Percentiles rank a stretch among this genome's conserved stretches.
Conservation (phyloP, 805 yeast species). For the Kuraishia molischiana region DNA sequence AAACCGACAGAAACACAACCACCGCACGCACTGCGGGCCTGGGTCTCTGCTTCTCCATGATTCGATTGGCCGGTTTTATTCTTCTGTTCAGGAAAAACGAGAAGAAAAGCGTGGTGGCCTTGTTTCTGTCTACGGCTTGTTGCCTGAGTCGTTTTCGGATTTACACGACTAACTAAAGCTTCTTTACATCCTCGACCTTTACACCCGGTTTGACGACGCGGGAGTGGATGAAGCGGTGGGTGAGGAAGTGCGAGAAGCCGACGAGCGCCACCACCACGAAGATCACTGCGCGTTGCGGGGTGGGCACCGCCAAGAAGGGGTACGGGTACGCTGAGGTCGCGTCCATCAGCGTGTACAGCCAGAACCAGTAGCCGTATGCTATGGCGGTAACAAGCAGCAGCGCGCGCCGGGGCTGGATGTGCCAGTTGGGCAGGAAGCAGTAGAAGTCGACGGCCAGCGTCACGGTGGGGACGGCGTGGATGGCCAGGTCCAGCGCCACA, state of each 20-base stretch:
- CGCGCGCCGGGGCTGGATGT: slow-evolving; percentile 23
- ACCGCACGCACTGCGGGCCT: too few relatives aligned
- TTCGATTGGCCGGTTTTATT: too few relatives aligned
- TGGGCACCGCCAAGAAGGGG: slow-evolving; percentile 51
- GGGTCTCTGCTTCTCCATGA: too few relatives aligned
- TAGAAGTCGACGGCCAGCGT: slow-evolving; percentile 47
- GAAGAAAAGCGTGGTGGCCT: too few relatives aligned
- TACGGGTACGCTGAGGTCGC: slow-evolving; percentile 46
- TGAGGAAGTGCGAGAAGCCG: slow-evolving; percentile 21
- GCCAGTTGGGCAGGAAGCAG: slow-evolving; percentile 37
- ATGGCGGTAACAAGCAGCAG: slow-evolving; percentile 26
- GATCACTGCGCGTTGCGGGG: slow-evolving; percentile 31
- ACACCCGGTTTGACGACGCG: background rate
- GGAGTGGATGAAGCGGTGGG: slow-evolving; percentile 8
- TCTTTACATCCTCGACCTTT: too few relatives aligned
- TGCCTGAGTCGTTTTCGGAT: too few relatives aligned
- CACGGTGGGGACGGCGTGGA: slow-evolving; percentile 51
- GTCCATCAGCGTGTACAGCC: slow-evolving; percentile 37
- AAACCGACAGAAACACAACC: too few relatives aligned
- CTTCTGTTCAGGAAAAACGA: too few relatives aligned
- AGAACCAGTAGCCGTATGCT: slow-evolving; percentile 42
- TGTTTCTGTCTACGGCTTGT: too few relatives aligned
- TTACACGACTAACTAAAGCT: too few relatives aligned
- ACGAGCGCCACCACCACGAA: slow-evolving; percentile 33
- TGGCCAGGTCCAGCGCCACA: slow-evolving; percentile 38